These are phyloP conservation scores for Xylariomycetidae sp. DNA, from an alignment of 2,329 filamentous ascomycete species.

Conservation along the genomic window DNA sequence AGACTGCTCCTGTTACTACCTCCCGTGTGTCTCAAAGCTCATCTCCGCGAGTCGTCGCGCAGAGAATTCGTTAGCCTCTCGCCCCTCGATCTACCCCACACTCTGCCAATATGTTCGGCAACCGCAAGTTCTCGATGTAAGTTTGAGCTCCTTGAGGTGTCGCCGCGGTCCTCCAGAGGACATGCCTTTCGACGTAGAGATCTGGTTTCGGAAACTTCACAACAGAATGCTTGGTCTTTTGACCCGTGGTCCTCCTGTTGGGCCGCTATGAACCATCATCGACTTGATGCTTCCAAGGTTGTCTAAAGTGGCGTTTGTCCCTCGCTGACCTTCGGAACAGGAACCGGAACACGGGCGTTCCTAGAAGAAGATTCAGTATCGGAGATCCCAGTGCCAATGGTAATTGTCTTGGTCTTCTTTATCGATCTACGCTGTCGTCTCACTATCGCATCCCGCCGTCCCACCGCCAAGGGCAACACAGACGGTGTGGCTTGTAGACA, in stretches of 20 bases:
- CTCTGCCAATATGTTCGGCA: slow-evolving; percentile 41
- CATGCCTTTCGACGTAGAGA: not conserved
- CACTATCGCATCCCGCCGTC: slow-evolving; percentile 6
- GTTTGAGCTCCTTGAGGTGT: slow-evolving; percentile 3
- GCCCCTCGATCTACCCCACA: slow-evolving; percentile 4
- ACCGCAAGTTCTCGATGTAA: slow-evolving; percentile 58
- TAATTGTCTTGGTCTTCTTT: slow-evolving; percentile 28
- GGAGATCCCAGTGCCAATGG: slow-evolving; percentile 52
- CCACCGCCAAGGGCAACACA: slow-evolving; percentile 18
- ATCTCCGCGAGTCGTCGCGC: no score
- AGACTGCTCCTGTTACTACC: no score
- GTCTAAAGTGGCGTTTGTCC: no score
- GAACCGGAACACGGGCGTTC: slow-evolving; percentile 58
- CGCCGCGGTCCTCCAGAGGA: not conserved
- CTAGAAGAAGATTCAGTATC: slow-evolving; percentile 55
- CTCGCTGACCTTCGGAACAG: no score
- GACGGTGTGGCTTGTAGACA: slow-evolving; percentile 4
- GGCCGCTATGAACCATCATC: no score
- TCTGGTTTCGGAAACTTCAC: no score
- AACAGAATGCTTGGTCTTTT: no score
- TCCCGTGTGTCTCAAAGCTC: no score
- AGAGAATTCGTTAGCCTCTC: slow-evolving; percentile 4
- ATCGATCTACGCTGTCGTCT: slow-evolving; percentile 3
- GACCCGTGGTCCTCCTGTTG: no score
- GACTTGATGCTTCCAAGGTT: no score